Base-by-base conservation (phyloP, 202 grass and related monocot species). In the Setaria italica region DNA sequence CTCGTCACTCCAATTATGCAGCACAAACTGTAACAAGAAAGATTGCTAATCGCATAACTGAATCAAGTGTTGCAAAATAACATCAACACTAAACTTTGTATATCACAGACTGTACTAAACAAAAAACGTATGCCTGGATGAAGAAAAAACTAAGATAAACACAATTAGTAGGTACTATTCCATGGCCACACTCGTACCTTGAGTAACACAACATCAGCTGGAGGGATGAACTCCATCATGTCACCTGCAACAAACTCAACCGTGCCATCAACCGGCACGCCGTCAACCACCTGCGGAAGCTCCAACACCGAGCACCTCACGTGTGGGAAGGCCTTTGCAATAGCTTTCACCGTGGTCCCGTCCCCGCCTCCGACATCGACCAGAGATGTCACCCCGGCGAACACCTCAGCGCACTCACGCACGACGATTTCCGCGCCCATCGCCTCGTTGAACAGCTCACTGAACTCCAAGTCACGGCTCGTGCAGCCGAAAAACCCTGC, bases 151-250 rank as follows among this genome's bases (percentile, higher is more conserved):
- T 41, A 3, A 41, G 39, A 3, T 41, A 5, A 41, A 41, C 39
- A 41, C 39, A 41, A 41, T 41, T 41, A 5, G 39, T 41, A 5
- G 39, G 39, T 41, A 41, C 39, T 41, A 41, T 41, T 41, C 39
- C 39, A 41, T 41, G 5, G 2, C 39, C 39, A 41, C 39, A 25
- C 25, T 46, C 47, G 0, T 16, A 75, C 72, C 72, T 75, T 75
- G 50, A 56, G 50, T 12, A 75, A 35, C 32, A 55, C 49, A 35
- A 15, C 72, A 75, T 75, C 72, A 39, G 50, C 50, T n/a, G 32
- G 72, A 39, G 72, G 72, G 32, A 75, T 13, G 4, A n/a, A 75
- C 43, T 72, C 25, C 70, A 72, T 72, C 70, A 72, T 72, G 13
- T 72, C 70, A 15, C 70, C 70, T 3, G 50, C 72, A 33, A 75